phyloP scores from a whole-genome alignment of 106 monocot genomes.

The Dendrobium nobile region DNA sequence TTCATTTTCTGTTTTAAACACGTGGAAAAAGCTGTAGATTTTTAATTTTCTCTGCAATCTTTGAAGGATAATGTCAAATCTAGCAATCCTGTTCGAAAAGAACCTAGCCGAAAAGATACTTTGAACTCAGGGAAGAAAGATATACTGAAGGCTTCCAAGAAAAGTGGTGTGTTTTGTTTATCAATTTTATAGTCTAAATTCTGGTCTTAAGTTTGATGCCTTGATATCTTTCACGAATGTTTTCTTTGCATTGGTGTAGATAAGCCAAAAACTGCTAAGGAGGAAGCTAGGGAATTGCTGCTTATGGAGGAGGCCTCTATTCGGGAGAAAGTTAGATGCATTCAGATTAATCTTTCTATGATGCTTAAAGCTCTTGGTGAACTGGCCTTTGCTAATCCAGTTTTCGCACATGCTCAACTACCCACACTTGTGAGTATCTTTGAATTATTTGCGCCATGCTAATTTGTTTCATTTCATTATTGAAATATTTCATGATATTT shows the following conservation, averaged over 20 bases:
- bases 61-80: constrained; percentile 35
- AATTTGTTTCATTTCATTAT: not conserved
- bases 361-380: constrained; percentile 82
- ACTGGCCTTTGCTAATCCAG: constrained; percentile 75
- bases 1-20: not conserved
- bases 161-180: constrained; percentile 30
- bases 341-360: constrained; percentile 64
- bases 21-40: not conserved
- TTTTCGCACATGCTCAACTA: constrained; percentile 79
- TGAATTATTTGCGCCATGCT: not conserved
- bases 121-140: constrained; percentile 53
- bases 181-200: not conserved
- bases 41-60: constrained; percentile 5
- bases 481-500: not conserved
- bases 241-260: constrained; percentile 25
- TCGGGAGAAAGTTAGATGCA: constrained; percentile 54
- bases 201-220: not conserved
- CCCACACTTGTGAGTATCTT: constrained; percentile 64
- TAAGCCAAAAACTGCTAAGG: constrained; percentile 75
- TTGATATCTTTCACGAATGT: not conserved
- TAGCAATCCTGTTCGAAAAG: constrained; percentile 26
- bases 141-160: constrained; percentile 49
- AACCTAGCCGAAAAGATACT: constrained; percentile 42
- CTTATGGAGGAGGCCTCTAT: constrained; percentile 74
- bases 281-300: constrained; percentile 80